phyloP scores from a whole-genome alignment of 768 basidiomycete species.

The Phaeotremella skinneri region DNA sequence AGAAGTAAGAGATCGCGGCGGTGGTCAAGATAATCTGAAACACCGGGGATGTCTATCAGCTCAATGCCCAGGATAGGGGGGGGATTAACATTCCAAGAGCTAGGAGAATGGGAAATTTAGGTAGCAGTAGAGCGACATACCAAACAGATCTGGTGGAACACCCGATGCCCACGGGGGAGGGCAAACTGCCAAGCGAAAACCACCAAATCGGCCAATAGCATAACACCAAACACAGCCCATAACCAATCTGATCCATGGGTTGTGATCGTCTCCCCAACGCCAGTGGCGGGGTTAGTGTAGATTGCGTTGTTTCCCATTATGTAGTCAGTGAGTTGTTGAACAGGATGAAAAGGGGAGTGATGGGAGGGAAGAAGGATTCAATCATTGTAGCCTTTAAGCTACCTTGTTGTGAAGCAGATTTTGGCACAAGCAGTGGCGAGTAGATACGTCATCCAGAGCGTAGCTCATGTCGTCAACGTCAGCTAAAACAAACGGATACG shows the following conservation, averaged over 20 bases:
- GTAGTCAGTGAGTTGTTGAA: too few relatives aligned
- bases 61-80: background rate
- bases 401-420: too few relatives aligned
- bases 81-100: background rate
- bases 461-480: too few relatives aligned
- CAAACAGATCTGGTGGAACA: constrained; percentile 59
- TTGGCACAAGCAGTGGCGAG: too few relatives aligned
- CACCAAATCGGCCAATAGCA: constrained; percentile 55
- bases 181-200: constrained; percentile 53
- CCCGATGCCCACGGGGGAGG: constrained; percentile 54
- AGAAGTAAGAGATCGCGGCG: constrained; percentile 57
- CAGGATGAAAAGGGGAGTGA: too few relatives aligned
- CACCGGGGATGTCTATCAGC: background rate
- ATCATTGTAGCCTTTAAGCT: too few relatives aligned
- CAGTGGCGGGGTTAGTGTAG: constrained; percentile 37
- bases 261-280: constrained; percentile 51
- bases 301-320: constrained; percentile 45
- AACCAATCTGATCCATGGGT: constrained; percentile 57
- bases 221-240: constrained; percentile 61
- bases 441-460: too few relatives aligned
- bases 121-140: constrained; percentile 8
- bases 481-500: too few relatives aligned
- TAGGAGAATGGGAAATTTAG: background rate
- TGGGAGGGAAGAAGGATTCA: too few relatives aligned
- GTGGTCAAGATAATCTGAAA: constrained; percentile 55